A percentile compares a stretch with the other conserved stretches of the same genome.
These are phyloP conservation scores for Barnettozyma vustinii DNA, from an alignment of 805 yeast genomes.

Conservation along the genomic window DNA sequence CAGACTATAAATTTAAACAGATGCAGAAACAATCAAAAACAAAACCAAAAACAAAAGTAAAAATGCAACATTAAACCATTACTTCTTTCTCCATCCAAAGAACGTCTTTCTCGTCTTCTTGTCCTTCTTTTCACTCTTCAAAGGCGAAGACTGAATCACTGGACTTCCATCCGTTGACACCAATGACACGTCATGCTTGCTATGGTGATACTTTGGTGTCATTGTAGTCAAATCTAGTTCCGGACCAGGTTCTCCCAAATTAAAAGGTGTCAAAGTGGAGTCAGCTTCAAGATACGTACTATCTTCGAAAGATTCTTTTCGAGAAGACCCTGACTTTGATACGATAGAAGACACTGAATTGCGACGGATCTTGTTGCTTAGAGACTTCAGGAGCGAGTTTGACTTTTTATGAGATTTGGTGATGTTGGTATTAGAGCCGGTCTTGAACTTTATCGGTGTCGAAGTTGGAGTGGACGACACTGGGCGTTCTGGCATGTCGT, in stretches of 20 bases:
- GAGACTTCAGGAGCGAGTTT: constrained; percentile 18
- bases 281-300: constrained; percentile 19
- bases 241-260: constrained; percentile 27
- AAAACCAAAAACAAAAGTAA: not conserved
- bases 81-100: constrained; percentile 15
- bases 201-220: constrained; percentile 41
- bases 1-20: not conserved
- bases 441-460: not conserved
- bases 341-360: constrained; percentile 15
- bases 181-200: constrained; percentile 51
- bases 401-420: constrained; percentile 18
- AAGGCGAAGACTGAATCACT: not conserved
- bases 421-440: not conserved
- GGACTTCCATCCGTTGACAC: not conserved
- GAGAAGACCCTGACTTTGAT: not conserved
- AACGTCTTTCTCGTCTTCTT: constrained; percentile 9
- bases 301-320: constrained; percentile 1
- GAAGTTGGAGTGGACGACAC: constrained; percentile 5
- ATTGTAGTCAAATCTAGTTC: constrained; percentile 21
- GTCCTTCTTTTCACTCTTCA: constrained; percentile 1
- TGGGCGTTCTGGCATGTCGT: constrained; percentile 28
- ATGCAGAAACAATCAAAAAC: not conserved
- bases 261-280: constrained; percentile 21
- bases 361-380: constrained; percentile 17
- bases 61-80: not conserved